Conservation (phyloP, 1,139 yeast species). For the Geotrichum reessii region DNA sequence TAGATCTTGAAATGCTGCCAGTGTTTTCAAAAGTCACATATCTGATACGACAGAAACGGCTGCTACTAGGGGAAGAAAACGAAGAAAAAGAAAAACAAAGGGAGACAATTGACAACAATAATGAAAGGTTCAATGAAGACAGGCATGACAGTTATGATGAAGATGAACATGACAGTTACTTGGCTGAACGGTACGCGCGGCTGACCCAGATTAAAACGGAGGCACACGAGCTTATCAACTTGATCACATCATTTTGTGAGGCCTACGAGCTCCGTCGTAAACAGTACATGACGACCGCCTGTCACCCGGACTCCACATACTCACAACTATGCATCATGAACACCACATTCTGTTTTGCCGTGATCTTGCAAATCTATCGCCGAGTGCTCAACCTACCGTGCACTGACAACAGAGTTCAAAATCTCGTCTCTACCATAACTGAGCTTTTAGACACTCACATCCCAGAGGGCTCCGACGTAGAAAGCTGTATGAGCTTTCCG, state of each 20-base stretch:
- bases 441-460: conserved; percentile 38
- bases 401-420: conserved; percentile 42
- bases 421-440: conserved; percentile 40
- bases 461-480: conserved; percentile 45
- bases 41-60: conserved; percentile 37
- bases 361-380: conserved; percentile 47
- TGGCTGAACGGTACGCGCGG: not conserved
- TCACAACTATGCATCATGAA: conserved; percentile 46
- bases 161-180: not conserved
- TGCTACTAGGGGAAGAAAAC: not conserved
- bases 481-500: conserved; percentile 49
- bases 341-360: conserved; percentile 47
- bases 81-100: not conserved
- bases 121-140: conserved; percentile 13
- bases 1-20: conserved; percentile 49
- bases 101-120: not conserved
- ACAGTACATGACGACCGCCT: conserved; percentile 18
- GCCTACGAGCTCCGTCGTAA: conserved; percentile 20
- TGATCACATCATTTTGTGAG: conserved; percentile 26
- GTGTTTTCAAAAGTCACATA: conserved; percentile 45
- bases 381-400: conserved; percentile 45
- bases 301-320: conserved; percentile 28
- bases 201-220: conserved; percentile 21
- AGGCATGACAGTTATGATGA: conserved; percentile 18
- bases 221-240: conserved; percentile 27